Conservation (phyloP, 2,329 filamentous ascomycete genomes). For the Emericellopsis atlantica region DNA sequence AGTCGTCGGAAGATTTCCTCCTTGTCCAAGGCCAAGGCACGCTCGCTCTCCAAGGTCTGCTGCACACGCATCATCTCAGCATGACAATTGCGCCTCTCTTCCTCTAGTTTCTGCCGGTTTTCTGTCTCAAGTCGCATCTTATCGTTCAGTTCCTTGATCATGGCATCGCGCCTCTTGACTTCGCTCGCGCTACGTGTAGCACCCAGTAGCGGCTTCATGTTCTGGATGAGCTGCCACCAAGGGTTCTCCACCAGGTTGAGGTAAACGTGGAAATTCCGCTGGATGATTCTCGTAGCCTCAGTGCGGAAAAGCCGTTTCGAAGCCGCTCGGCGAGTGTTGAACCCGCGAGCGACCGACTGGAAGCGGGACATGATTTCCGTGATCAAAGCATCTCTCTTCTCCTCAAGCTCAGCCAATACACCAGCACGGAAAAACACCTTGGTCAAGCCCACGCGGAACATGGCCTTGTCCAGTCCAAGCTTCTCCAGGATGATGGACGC, state of each 20-base stretch:
- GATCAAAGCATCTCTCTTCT: slow-evolving; percentile 85
- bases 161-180: slow-evolving; percentile 88
- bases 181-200: slow-evolving; percentile 85
- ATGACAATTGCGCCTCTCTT: slow-evolving; percentile 79
- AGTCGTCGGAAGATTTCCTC: slow-evolving; percentile 98
- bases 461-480: slow-evolving; percentile 68
- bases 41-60: slow-evolving; percentile 88
- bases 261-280: slow-evolving; percentile 88
- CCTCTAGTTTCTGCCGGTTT: slow-evolving; percentile 71
- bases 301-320: slow-evolving; percentile 91
- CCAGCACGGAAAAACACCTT: slow-evolving; percentile 98
- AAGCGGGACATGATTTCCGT: slow-evolving; percentile 89
- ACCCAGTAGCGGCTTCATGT: slow-evolving; percentile 90
- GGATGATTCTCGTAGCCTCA: slow-evolving; percentile 89
- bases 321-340: slow-evolving; percentile 73
- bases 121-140: slow-evolving; percentile 68
- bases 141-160: slow-evolving; percentile 75
- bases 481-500: slow-evolving; percentile 82
- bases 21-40: slow-evolving; percentile 90
- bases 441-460: slow-evolving; percentile 87
- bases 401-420: slow-evolving; percentile 91
- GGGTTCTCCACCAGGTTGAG: slow-evolving; percentile 81
- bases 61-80: slow-evolving; percentile 81
- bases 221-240: slow-evolving; percentile 93
- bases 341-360: slow-evolving; percentile 84